phyloP scores from a whole-genome alignment of 2,329 filamentous ascomycete species.

The Alternaria gansuensis region DNA sequence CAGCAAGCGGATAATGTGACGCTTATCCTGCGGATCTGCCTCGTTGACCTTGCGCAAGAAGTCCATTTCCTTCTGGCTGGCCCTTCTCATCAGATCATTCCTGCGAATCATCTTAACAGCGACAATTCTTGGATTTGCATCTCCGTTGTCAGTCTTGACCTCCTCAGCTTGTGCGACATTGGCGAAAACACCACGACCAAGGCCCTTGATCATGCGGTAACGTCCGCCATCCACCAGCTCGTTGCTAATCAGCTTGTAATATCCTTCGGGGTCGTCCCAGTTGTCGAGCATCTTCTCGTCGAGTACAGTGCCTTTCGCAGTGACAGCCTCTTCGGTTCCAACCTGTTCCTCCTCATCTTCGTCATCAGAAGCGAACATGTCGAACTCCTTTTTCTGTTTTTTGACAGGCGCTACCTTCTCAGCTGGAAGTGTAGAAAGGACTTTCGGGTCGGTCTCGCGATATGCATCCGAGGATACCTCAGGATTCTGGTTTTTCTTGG shows the following conservation, averaged over 20 bases:
- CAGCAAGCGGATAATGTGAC: slow-evolving; percentile 89
- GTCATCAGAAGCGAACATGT: slow-evolving; percentile 75
- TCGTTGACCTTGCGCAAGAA: slow-evolving; percentile 88
- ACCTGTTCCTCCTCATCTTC: slow-evolving; percentile 71
- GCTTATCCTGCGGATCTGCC: slow-evolving; percentile 86
- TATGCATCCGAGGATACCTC: slow-evolving; percentile 62
- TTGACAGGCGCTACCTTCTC: slow-evolving; percentile 47
- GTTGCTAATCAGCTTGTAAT: slow-evolving; percentile 93
- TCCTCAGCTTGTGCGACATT: slow-evolving; percentile 83
- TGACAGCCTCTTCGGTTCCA: slow-evolving; percentile 61
- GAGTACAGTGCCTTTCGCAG: slow-evolving; percentile 50
- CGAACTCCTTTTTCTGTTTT: slow-evolving; percentile 62
- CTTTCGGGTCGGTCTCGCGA: slow-evolving; percentile 65
- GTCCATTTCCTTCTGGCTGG: slow-evolving; percentile 91
- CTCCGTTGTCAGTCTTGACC: slow-evolving; percentile 51
- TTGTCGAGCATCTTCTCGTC: slow-evolving; percentile 86
- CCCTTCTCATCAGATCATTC: slow-evolving; percentile 92
- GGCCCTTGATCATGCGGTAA: slow-evolving; percentile 85
- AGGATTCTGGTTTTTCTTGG: slow-evolving; percentile 60
- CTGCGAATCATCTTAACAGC: slow-evolving; percentile 98
- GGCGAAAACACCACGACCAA: slow-evolving; percentile 96
- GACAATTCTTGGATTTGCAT: slow-evolving; percentile 66
- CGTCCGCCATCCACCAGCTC: slow-evolving; percentile 86
- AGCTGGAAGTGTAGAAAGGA: slow-evolving; percentile 61
- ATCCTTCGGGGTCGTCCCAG: slow-evolving; percentile 92